phyloP scores from a whole-genome alignment of 352 stramenopile genomes.

The Peronospora farinosa region DNA sequence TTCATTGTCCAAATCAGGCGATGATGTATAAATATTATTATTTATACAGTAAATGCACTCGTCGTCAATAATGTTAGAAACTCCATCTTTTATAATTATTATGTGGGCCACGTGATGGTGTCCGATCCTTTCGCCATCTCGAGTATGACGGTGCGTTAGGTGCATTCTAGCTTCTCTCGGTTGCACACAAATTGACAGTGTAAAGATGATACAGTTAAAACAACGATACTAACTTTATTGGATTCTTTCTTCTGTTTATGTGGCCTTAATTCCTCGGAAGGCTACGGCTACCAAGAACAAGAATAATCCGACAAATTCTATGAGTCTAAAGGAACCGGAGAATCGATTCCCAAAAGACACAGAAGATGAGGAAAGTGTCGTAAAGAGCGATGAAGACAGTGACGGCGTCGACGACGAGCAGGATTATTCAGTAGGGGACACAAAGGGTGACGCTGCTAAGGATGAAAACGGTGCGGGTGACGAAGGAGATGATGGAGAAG shows the following conservation, averaged over 20 bases:
- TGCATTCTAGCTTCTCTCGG: no score
- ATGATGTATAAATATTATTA: no score
- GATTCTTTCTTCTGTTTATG: slow-evolving; percentile 7
- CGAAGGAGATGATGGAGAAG: slow-evolving; percentile 18
- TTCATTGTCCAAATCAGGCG: no score
- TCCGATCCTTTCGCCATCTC: no score
- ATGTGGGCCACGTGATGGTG: no score
- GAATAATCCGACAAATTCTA: slow-evolving; percentile 6
- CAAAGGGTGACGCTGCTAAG: slow-evolving; percentile 26
- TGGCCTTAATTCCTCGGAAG: slow-evolving; percentile 12
- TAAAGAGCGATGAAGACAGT: slow-evolving; percentile 22
- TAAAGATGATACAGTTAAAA: slow-evolving; percentile 4
- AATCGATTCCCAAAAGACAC: slow-evolving; percentile 13
- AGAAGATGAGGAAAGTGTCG: slow-evolving; percentile 26
- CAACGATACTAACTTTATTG: slow-evolving; percentile 15
- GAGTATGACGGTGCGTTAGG: no score
- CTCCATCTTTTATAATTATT: no score
- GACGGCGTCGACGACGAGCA: slow-evolving; percentile 24
- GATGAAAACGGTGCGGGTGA: slow-evolving; percentile 29
- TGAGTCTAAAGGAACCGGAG: slow-evolving; percentile 14
- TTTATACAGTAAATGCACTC: no score
- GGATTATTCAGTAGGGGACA: slow-evolving; percentile 30
- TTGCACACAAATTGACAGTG: no score
- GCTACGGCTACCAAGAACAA: slow-evolving; percentile 17
- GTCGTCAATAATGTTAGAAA: no score